These are phyloP conservation scores for Chlamydomonas incerta DNA, from an alignment of 139 green algal species.

Conservation along the genomic window DNA sequence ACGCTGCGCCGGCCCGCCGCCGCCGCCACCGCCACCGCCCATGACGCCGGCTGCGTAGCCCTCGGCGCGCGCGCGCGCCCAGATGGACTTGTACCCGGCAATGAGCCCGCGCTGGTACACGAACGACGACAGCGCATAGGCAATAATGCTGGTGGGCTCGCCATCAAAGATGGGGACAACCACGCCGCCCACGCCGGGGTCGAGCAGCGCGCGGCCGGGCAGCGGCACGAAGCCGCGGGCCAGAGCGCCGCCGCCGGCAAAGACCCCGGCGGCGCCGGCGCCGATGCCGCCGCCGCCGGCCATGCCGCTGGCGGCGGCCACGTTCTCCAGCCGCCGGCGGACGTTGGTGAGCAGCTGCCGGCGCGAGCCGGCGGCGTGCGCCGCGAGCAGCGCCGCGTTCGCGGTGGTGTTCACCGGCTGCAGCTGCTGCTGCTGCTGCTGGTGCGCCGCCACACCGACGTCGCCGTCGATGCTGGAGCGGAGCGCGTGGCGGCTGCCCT, in stretches of 20 bases:
- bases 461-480: neutral
- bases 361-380: neutral
- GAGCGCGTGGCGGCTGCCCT: neutral
- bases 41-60: neutral
- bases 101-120: conserved; percentile 76
- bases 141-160: conserved; percentile 86
- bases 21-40: neutral
- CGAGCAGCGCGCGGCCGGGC: conserved; percentile 71
- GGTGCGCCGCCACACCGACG: no score
- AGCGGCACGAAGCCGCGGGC: conserved; percentile 54
- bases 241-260: neutral
- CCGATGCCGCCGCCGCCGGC: no score
- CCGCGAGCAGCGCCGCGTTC: no score
- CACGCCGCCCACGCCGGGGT: conserved; percentile 60
- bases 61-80: neutral
- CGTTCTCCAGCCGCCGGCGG: neutral
- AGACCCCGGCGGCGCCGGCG: neutral
- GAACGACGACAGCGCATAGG: conserved; percentile 80
- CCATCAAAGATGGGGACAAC: conserved; percentile 69
- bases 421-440: neutral
- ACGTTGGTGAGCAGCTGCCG: conserved; percentile 1
- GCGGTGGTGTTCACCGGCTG: neutral
- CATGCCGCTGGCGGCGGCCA: neutral
- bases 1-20: neutral
- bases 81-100: conserved; percentile 46